Conservation (phyloP, 73 alveolate species). For the Blepharisma japonicum region DNA sequence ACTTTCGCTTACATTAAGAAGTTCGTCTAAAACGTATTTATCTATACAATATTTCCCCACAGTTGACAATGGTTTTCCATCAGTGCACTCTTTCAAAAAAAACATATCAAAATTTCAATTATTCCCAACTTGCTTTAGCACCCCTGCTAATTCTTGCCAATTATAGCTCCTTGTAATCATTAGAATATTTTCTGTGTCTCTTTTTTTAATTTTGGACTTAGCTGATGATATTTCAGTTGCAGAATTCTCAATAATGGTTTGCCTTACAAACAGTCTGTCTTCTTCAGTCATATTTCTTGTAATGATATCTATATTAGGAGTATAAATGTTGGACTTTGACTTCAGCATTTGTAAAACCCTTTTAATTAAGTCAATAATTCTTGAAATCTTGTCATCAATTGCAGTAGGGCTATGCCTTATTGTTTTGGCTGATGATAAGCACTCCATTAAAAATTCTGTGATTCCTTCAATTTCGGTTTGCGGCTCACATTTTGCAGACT, state of each 20-base stretch:
- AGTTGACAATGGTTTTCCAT: background rate
- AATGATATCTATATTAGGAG: background rate
- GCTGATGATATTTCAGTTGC: background rate
- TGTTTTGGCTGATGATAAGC: no score
- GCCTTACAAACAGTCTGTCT: background rate
- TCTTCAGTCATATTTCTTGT: background rate
- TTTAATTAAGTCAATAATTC: no score
- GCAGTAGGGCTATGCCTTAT: no score
- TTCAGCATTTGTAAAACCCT: background rate
- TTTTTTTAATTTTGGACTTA: background rate
- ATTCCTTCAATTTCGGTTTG: no score
- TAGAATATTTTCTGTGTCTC: background rate
- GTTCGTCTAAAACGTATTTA: constrained; percentile 1
- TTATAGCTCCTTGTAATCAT: background rate
- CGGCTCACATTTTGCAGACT: no score
- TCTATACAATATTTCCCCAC: constrained; percentile 11
- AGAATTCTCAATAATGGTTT: background rate
- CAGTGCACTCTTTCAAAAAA: background rate
- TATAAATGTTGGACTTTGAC: background rate
- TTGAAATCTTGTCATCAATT: no score
- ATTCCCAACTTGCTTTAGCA: constrained; percentile 9
- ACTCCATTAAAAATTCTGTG: no score
- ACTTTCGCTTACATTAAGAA: constrained; percentile 35
- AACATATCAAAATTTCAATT: constrained; percentile 21
- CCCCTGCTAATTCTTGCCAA: background rate